Conservation (phyloP, 805 yeast species). For the Lipomyces starkeyi region DNA sequence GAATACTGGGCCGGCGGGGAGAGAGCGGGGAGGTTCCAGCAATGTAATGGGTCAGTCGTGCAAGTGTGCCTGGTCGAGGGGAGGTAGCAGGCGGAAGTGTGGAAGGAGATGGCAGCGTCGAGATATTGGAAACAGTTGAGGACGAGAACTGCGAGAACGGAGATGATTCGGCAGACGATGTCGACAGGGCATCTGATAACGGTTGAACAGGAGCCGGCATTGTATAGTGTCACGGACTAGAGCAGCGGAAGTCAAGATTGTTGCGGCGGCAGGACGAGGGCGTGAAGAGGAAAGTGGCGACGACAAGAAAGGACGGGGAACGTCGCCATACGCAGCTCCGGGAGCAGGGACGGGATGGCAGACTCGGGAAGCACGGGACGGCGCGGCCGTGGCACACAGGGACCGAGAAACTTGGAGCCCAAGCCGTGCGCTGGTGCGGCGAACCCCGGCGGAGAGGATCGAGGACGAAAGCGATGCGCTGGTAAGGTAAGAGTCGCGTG, state of each 20-base stretch:
- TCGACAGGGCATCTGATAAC: background rate
- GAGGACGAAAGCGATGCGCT: background rate
- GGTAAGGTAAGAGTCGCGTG: background rate
- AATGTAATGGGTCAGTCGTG: constrained; percentile 24
- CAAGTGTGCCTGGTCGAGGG: constrained; percentile 22
- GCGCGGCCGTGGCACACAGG: background rate
- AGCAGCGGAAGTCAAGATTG: background rate
- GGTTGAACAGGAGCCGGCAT: background rate
- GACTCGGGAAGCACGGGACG: background rate
- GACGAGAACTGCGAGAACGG: constrained; percentile 4
- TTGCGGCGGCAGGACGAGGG: background rate
- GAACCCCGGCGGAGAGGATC: background rate
- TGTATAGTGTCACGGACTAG: background rate
- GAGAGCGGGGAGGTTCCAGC: constrained; percentile 15
- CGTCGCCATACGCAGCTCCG: constrained; percentile 1
- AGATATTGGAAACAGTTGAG: constrained; percentile 2
- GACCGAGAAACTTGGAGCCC: background rate
- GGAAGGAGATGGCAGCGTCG: background rate
- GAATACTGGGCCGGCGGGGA: background rate
- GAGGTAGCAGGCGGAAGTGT: constrained; percentile 9
- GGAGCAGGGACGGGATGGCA: background rate
- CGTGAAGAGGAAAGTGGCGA: background rate
- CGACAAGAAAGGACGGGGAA: background rate
- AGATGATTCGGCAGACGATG: constrained; percentile 4
- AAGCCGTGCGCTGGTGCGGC: background rate